Conservation (phyloP, 2,329 filamentous ascomycete species). For the Parastagonospora nodorum region DNA sequence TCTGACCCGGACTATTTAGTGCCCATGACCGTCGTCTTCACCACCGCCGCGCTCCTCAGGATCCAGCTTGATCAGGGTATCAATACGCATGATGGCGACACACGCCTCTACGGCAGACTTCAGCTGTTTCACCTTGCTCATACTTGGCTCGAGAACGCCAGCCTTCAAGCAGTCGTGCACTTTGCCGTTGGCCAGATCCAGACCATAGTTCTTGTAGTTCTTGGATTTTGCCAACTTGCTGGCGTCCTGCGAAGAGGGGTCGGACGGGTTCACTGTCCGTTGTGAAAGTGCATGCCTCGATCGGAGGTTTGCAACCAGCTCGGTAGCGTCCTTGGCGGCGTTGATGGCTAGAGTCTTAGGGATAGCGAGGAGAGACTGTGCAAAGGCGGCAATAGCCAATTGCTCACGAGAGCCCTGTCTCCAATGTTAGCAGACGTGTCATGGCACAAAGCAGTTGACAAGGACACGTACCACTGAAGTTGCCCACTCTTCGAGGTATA, state of each 20-base stretch:
- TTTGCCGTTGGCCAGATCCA: conserved; percentile 87
- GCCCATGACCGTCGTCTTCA: conserved; percentile 83
- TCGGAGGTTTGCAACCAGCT: conserved; percentile 93
- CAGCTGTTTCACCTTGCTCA: conserved; percentile 97
- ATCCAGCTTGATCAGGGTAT: conserved; percentile 97
- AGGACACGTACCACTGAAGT: conserved; percentile 76
- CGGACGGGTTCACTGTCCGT: conserved; percentile 74
- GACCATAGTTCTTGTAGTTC: conserved; percentile 97
- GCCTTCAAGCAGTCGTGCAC: conserved; percentile 93
- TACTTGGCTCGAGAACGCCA: conserved; percentile 92
- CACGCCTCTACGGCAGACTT: conserved; percentile 99
- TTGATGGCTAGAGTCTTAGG: conserved; percentile 97
- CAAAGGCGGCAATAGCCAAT: conserved; percentile 96
- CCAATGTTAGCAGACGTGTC: conserved; percentile 5
- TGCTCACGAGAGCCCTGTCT: conserved; percentile 84
- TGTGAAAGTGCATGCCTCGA: conserved; percentile 94
- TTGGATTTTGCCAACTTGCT: conserved; percentile 91
- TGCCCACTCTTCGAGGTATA: conserved; percentile 98
- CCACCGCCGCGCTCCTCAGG: conserved; percentile 75
- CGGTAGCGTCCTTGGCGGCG: conserved; percentile 93
- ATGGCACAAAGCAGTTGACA: neutral
- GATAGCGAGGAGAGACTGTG: conserved; percentile 89
- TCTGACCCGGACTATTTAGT: conserved; percentile 54
- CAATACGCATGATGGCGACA: conserved; percentile 98
- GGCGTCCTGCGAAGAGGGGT: conserved; percentile 70